Percentiles rank a stretch among this genome's conserved stretches.
These are phyloP conservation scores for Entelexis sorbosivorans DNA, from an alignment of 1,139 yeast genomes.

Conservation along the genomic window DNA sequence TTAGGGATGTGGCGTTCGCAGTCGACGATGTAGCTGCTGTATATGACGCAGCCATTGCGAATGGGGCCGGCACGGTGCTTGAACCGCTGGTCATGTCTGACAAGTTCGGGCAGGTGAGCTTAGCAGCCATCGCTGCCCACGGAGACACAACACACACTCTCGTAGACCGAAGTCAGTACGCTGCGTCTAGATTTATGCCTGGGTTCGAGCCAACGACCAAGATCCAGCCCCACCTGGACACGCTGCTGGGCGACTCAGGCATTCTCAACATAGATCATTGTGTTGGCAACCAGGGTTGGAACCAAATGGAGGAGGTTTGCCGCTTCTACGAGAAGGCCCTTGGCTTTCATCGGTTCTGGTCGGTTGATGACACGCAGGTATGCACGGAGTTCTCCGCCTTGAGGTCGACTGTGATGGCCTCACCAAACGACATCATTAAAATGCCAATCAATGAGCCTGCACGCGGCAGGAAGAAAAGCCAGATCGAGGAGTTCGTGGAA, in stretches of 20 bases:
- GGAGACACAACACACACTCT: slow-evolving; percentile 63
- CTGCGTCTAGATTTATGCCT: slow-evolving; percentile 42
- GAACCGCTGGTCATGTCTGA: slow-evolving; percentile 39
- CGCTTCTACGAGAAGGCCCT: slow-evolving; percentile 48
- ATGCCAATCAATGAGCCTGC: slow-evolving; percentile 86
- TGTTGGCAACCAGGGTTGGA: slow-evolving; percentile 69
- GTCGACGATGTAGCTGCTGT: slow-evolving; percentile 43
- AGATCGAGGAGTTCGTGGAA: slow-evolving; percentile 70
- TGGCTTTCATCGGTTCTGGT: slow-evolving; percentile 73
- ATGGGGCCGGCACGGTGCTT: slow-evolving; percentile 45
- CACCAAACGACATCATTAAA: slow-evolving; percentile 52
- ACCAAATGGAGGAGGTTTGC: slow-evolving; percentile 50
- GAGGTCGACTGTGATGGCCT: slow-evolving; percentile 66
- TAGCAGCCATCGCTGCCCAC: slow-evolving; percentile 44
- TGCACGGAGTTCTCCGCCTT: slow-evolving; percentile 58
- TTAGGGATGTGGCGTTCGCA: slow-evolving; percentile 55
- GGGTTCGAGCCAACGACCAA: slow-evolving; percentile 33
- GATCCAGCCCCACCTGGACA: slow-evolving; percentile 22
- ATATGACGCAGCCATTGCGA: slow-evolving; percentile 38
- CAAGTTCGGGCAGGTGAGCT: slow-evolving; percentile 40
- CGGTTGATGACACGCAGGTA: slow-evolving; percentile 69
- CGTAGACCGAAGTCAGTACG: slow-evolving; percentile 38
- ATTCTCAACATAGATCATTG: slow-evolving; percentile 55
- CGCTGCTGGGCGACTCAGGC: slow-evolving; percentile 32
- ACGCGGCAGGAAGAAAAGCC: slow-evolving; percentile 51